Base-by-base conservation (phyloP, 2,329 filamentous ascomycete species). In the Colletotrichum sidae region DNA sequence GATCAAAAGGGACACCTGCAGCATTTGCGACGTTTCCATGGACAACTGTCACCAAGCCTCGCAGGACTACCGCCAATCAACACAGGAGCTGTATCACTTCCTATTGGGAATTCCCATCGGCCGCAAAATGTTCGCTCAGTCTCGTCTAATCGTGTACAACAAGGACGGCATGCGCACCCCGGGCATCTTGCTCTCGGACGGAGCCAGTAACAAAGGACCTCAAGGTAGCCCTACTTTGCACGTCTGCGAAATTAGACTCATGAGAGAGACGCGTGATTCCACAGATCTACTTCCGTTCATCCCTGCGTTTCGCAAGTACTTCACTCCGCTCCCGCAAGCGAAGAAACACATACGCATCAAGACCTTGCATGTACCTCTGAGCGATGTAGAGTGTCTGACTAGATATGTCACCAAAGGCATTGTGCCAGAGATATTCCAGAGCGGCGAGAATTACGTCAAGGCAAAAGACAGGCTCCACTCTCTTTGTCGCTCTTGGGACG, bases 261-360 rank as follows among this genome's bases (percentile, higher is more conserved):
- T 88, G 44, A 85, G 91, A 61, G 85, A 89, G 61, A 87, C 88
- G 60, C 87, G 93, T 42, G 90, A 94, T 72, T 88, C 92, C 13
- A 92, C 90, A n/a, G 95, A 98, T 73, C 83, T 96, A 41, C 82
- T 99, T 10, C 94, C 96, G 0, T 98, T 94, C 73, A 79, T 97
- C 2, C 86, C 91, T 5, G 80, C 81, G 0, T 93, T 96, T 75
- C 86, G 92, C 12, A 83, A 84, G 46, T 81, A 90, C 50, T 88
- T 96, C 70, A 86, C 89, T 10, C 82, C 86, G 11, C 76, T 97
- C 0, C 91, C 93, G 1, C 86, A 88, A 57, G 83, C 81, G 13
- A 88, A 88, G 70, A 86, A 84, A 64, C 86, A 93, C 17, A 87
- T 97, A 74, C 85, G 86, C 10, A 84, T 90, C 10, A 92, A 91